phyloP scores from a whole-genome alignment of 2,329 filamentous ascomycete genomes.

The Claviceps quebecensis region DNA sequence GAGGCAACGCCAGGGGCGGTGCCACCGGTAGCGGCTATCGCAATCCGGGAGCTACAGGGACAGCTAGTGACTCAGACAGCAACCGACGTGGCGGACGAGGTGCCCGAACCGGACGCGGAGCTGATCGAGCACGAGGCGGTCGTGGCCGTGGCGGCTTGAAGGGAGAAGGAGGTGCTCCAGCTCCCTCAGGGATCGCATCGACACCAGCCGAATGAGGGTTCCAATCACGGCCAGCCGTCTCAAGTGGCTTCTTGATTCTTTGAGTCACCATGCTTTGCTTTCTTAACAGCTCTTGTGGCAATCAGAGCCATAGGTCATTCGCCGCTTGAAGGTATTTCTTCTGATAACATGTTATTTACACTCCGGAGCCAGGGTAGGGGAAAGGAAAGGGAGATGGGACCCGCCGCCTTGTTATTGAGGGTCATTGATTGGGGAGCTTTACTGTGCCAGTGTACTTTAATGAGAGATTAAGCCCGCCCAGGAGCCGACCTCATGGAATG shows the following conservation, averaged over 20 bases:
- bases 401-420: constrained; percentile 6
- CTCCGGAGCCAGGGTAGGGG: constrained; percentile 10
- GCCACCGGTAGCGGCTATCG: constrained; percentile 59
- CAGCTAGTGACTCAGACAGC: constrained; percentile 55
- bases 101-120: constrained; percentile 42
- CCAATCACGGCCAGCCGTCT: not conserved
- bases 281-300: not conserved
- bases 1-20: constrained; percentile 50
- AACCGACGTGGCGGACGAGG: constrained; percentile 43
- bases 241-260: not conserved
- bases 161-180: constrained; percentile 42
- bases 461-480: constrained; percentile 19
- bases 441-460: constrained; percentile 22
- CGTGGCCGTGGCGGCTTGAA: constrained; percentile 43
- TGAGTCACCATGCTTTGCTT: not conserved
- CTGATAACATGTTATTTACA: constrained; percentile 9
- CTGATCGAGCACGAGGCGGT: constrained; percentile 42
- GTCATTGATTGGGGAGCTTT: constrained; percentile 5
- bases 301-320: not conserved
- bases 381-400: not conserved
- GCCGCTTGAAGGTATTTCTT: not conserved
- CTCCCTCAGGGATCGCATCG: constrained; percentile 37
- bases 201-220: constrained; percentile 24
- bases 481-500: constrained; percentile 15
- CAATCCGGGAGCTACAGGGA: constrained; percentile 65